These are phyloP conservation scores for Rosa hybrid DNA, from an alignment of 331 rosid genomes.

Conservation along the genomic window DNA sequence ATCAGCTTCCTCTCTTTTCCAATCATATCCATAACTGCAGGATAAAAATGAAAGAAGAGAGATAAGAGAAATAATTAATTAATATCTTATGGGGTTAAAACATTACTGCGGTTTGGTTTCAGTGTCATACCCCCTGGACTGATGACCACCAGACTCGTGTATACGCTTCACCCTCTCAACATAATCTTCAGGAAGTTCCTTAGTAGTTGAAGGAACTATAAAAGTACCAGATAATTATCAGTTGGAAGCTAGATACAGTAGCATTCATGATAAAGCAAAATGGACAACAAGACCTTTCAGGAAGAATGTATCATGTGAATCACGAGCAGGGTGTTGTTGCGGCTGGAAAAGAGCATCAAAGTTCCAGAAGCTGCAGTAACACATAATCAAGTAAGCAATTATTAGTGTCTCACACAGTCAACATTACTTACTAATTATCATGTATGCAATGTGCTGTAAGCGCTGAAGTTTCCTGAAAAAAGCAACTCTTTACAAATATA, in stretches of 20 bases:
- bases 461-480: neutral
- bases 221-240: conserved; percentile 18
- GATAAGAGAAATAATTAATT: conserved; percentile 3
- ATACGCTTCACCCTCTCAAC: conserved; percentile 83
- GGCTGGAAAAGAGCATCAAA: conserved; percentile 96
- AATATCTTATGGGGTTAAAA: neutral
- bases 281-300: conserved; percentile 45
- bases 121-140: conserved; percentile 73
- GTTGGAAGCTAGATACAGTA: conserved; percentile 27
- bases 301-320: conserved; percentile 91
- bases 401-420: neutral
- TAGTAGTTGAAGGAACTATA: conserved; percentile 83
- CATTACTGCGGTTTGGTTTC: neutral
- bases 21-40: conserved; percentile 74
- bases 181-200: conserved; percentile 82
- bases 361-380: conserved; percentile 85
- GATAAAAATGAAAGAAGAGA: neutral
- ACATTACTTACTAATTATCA: neutral
- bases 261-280: conserved; percentile 8
- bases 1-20: conserved; percentile 91
- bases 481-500: neutral
- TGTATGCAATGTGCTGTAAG: neutral
- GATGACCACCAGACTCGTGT: conserved; percentile 91
- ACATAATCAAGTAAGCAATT: conserved; percentile 24
- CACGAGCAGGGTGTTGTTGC: conserved; percentile 97